Evolutionary conservation across 495 filamentous ascomycete species (phyloP).

Genomic region (Penicillium lagena): DNA sequence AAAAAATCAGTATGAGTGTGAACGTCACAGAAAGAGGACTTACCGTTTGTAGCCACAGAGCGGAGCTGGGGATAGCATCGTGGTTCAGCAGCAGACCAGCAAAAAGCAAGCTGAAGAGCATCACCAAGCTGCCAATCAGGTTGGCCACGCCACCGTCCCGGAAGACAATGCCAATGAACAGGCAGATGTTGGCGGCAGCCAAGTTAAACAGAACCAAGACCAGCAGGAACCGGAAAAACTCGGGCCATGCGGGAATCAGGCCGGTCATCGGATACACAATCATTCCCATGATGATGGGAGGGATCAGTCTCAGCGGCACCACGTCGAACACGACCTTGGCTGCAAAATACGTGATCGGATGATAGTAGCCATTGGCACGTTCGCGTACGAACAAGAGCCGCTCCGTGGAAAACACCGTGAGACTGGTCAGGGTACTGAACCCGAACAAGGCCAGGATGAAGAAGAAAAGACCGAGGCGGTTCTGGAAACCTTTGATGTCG

Average conservation of each 20-base stretch:
- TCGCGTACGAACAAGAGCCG: constrained; percentile 90
- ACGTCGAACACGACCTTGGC: constrained; percentile 95
- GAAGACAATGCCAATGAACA: constrained; percentile 96
- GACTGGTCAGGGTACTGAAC: constrained; percentile 88
- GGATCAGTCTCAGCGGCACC: constrained; percentile 85
- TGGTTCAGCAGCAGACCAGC: constrained; percentile 91
- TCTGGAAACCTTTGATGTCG: constrained; percentile 96
- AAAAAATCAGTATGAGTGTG: not conserved
- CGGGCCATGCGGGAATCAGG: constrained; percentile 71
- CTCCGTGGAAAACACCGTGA: constrained; percentile 92
- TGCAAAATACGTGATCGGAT: constrained; percentile 93
- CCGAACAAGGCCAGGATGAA: constrained; percentile 94
- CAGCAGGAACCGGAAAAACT: constrained; percentile 88
- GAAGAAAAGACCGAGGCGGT: constrained; percentile 96
- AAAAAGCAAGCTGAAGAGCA: constrained; percentile 96
- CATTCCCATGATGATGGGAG: constrained; percentile 91
- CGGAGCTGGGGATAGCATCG: constrained; percentile 76
- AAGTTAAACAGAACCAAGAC: constrained; percentile 94
- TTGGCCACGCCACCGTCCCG: constrained; percentile 90
- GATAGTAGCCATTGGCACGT: constrained; percentile 94
- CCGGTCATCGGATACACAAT: constrained; percentile 99
- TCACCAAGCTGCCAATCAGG: constrained; percentile 88
- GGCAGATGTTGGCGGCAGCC: constrained; percentile 82
- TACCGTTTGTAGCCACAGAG: constrained; percentile 82
- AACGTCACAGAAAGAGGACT: constrained; percentile 18